phyloP scores from a whole-genome alignment of 2,329 filamentous ascomycete species.

The Trichoderma gracile region DNA sequence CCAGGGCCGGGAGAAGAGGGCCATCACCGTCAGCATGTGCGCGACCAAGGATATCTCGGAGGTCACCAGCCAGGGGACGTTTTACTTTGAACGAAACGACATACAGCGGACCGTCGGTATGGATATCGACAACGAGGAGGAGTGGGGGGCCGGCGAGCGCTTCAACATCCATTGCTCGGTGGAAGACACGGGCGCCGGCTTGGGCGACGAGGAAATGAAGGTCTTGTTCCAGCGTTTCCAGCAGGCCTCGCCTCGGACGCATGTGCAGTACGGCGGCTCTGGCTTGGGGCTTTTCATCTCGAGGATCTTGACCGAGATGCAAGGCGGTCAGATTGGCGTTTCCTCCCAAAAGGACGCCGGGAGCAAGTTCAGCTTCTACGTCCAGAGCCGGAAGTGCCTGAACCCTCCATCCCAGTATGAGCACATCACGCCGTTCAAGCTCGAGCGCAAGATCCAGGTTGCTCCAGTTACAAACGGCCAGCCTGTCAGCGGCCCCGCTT shows the following conservation, averaged over 20 bases:
- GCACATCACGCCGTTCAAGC: conserved; percentile 40
- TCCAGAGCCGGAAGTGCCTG: conserved; percentile 63
- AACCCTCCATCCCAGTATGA: conserved; percentile 43
- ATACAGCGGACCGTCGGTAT: conserved; percentile 38
- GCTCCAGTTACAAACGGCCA: conserved; percentile 29
- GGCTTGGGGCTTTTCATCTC: conserved; percentile 75
- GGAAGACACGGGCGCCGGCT: conserved; percentile 68
- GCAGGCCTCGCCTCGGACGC: conserved; percentile 67
- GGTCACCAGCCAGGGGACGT: conserved; percentile 42
- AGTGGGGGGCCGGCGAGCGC: conserved; percentile 72
- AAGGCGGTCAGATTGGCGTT: conserved; percentile 77
- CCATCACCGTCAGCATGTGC: conserved; percentile 65
- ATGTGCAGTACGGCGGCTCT: conserved; percentile 71
- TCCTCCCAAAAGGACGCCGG: conserved; percentile 66
- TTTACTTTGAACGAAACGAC: conserved; percentile 51
- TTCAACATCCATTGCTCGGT: conserved; percentile 73
- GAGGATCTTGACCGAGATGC: conserved; percentile 71
- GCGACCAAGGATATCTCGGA: conserved; percentile 58
- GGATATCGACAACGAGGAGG: conserved; percentile 54
- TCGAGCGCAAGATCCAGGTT: conserved; percentile 36
- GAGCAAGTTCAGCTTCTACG: conserved; percentile 75
- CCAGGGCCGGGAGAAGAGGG: conserved; percentile 58
- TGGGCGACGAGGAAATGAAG: conserved; percentile 65
- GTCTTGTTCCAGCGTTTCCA: conserved; percentile 68
- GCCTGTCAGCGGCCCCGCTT: conserved; percentile 28